These are phyloP conservation scores for Phytophthora tubulina DNA, from an alignment of 352 stramenopile genomes.

Conservation along the genomic window DNA sequence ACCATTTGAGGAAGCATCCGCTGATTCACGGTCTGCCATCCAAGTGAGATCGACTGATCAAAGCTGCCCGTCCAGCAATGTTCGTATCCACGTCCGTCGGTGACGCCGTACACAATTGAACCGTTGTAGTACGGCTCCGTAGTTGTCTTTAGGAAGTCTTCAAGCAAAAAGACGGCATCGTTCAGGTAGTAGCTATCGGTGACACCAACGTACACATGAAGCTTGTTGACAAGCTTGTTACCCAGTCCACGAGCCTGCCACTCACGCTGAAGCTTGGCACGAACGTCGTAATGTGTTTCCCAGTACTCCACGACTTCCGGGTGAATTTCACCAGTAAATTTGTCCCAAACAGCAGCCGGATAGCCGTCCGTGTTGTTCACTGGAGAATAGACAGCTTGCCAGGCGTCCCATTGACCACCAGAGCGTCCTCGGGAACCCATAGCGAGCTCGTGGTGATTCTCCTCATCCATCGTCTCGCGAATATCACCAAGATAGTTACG, in stretches of 20 bases:
- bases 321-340: constrained; percentile 73
- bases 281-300: constrained; percentile 75
- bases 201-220: constrained; percentile 80
- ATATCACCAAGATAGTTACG: constrained; percentile 76
- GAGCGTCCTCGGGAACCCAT: constrained; percentile 70
- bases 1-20: constrained; percentile 77
- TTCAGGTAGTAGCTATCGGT: constrained; percentile 85
- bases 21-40: constrained; percentile 80
- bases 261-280: constrained; percentile 73
- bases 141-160: constrained; percentile 74
- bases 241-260: constrained; percentile 61
- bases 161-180: constrained; percentile 74
- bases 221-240: constrained; percentile 77
- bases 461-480: constrained; percentile 76
- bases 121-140: constrained; percentile 75
- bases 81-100: constrained; percentile 73
- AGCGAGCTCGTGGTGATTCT: constrained; percentile 80
- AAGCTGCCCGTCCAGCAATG: constrained; percentile 84
- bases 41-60: constrained; percentile 74
- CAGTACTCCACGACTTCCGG: constrained; percentile 67
- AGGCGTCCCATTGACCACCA: constrained; percentile 80
- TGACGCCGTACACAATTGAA: constrained; percentile 75
- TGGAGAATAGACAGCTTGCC: constrained; percentile 77
- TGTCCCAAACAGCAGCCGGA: constrained; percentile 72
- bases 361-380: constrained; percentile 71